A percentile compares a stretch with the other conserved stretches of the same genome.
These are phyloP conservation scores for Jatropha multifida DNA, from an alignment of 441 rosid genomes.

Conservation along the genomic window DNA sequence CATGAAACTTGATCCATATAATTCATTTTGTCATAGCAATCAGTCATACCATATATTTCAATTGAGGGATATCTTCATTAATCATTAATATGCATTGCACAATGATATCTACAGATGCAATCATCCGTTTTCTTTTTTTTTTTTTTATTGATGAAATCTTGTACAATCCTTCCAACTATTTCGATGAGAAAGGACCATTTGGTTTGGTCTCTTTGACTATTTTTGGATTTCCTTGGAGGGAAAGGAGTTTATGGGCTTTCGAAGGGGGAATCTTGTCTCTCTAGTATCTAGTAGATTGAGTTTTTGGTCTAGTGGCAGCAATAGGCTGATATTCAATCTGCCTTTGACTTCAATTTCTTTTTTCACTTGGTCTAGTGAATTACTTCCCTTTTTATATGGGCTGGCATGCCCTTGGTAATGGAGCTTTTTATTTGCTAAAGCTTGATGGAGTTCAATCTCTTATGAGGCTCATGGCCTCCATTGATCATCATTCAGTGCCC, in stretches of 20 bases:
- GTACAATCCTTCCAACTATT: background rate
- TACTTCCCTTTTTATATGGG: background rate
- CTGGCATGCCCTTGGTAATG: too few species aligned
- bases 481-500: background rate
- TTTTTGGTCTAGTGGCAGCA: background rate
- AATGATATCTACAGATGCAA: background rate
- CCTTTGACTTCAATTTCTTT: background rate
- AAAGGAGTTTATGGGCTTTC: background rate
- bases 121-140: background rate
- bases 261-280: background rate
- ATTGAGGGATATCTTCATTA: background rate
- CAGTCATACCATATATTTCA: background rate
- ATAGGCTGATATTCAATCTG: background rate
- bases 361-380: background rate
- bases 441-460: background rate
- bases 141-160: background rate
- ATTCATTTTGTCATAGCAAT: background rate
- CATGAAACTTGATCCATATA: background rate
- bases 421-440: background rate
- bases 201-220: background rate
- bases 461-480: background rate
- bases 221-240: background rate
- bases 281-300: background rate
- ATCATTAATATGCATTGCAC: background rate
- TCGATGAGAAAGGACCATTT: background rate